These are phyloP conservation scores for Closterium sp. DNA, from an alignment of 139 green algal species.

Conservation along the genomic window DNA sequence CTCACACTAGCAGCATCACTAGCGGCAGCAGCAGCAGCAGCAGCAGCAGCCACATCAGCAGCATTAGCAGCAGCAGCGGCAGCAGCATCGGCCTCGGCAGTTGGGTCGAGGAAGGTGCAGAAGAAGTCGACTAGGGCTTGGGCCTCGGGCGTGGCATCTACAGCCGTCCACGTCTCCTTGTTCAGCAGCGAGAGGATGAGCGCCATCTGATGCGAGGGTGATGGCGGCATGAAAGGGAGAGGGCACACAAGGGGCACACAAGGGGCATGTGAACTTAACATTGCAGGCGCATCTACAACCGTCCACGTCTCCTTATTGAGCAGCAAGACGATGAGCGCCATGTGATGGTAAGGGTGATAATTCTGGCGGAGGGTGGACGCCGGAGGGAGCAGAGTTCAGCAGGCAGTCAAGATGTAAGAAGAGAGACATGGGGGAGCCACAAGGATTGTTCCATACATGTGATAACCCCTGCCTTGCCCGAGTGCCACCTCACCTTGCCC, in stretches of 20 bases:
- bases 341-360: neutral
- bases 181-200: neutral
- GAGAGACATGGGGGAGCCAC: too few relatives aligned
- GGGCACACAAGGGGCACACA: too few relatives aligned
- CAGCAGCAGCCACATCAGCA: neutral
- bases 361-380: too few relatives aligned
- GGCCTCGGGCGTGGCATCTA: neutral
- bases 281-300: neutral
- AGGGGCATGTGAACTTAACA: too few relatives aligned
- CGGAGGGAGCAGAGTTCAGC: too few relatives aligned
- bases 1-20: neutral
- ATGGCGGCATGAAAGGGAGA: neutral
- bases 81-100: neutral
- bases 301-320: neutral
- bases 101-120: neutral
- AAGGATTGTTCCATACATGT: too few relatives aligned
- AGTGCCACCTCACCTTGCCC: too few relatives aligned
- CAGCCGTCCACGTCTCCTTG: neutral
- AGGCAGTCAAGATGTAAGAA: too few relatives aligned
- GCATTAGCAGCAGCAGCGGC: neutral
- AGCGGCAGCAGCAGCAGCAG: neutral
- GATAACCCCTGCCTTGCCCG: too few relatives aligned
- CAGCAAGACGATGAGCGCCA: neutral
- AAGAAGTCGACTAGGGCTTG: conserved; percentile 1
- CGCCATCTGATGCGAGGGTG: neutral